Evolutionary conservation across 768 basidiomycete genomes (phyloP).

Genomic region (Rhizopogon salebrosus): DNA sequence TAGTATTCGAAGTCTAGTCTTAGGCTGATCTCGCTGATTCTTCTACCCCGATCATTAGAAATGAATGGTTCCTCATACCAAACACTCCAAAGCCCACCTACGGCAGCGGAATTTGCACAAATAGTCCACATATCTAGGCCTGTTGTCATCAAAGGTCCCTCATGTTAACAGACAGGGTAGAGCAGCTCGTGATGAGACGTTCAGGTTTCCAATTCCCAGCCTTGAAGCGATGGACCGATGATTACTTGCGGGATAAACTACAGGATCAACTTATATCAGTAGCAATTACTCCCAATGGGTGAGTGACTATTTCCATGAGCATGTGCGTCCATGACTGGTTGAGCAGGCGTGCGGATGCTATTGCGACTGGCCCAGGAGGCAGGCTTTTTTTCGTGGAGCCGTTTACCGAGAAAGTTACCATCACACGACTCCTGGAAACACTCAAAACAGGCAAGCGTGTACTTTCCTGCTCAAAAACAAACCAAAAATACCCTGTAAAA

Average conservation of each 20-base stretch:
- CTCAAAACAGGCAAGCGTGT: constrained; percentile 31
- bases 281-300: constrained; percentile 85
- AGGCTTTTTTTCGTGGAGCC: constrained; percentile 76
- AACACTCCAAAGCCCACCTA: constrained; percentile 50
- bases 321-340: not conserved
- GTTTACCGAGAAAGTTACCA: constrained; percentile 59
- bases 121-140: constrained; percentile 68
- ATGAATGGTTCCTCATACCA: constrained; percentile 53
- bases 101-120: constrained; percentile 63
- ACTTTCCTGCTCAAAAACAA: not conserved
- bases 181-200: not conserved
- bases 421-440: constrained; percentile 45
- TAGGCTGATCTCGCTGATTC: not conserved
- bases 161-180: not conserved
- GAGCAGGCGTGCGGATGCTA: constrained; percentile 70
- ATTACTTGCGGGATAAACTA: constrained; percentile 56
- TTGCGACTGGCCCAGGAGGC: constrained; percentile 48
- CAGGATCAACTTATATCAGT: constrained; percentile 56
- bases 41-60: constrained; percentile 30
- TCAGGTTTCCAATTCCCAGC: constrained; percentile 47
- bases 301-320: constrained; percentile 10
- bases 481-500: not conserved
- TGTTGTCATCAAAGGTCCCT: constrained; percentile 64
- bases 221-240: constrained; percentile 56
- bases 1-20: not conserved